phyloP scores from a whole-genome alignment of 148 eudicot species.

The Diospyros lotus region DNA sequence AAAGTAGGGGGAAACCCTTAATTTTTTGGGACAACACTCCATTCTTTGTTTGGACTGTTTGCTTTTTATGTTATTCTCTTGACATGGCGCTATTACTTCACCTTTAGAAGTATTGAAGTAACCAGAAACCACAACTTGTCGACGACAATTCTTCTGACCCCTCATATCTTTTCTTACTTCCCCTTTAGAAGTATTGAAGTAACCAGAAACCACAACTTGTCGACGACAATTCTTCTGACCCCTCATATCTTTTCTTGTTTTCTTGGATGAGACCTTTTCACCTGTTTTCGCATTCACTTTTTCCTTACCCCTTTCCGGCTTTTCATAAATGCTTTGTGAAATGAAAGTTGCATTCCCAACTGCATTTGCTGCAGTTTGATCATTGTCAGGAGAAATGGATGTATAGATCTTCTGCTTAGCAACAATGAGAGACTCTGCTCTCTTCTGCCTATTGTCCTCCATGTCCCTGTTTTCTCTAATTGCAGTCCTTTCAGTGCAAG shows the following conservation, averaged over 20 bases:
- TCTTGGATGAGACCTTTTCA: not conserved
- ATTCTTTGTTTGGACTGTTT: not conserved
- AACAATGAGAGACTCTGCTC: not conserved
- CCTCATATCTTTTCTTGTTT: not conserved
- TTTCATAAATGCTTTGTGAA: not conserved
- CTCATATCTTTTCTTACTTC: not conserved
- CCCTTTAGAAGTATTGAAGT: conserved; percentile 11
- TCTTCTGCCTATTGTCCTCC: not conserved
- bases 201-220: conserved; percentile 20
- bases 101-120: conserved; percentile 9
- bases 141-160: not conserved
- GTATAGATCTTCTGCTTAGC: not conserved
- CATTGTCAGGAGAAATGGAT: not conserved
- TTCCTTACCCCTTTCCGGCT: not conserved
- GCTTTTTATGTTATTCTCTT: no score
- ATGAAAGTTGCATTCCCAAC: not conserved
- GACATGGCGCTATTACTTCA: no score
- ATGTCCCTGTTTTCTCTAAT: not conserved
- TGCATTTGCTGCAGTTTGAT: conserved; percentile 1
- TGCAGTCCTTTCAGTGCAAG: conserved; percentile 1
- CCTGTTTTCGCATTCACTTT: not conserved
- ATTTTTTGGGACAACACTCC: not conserved
- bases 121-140: conserved; percentile 13
- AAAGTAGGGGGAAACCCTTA: conserved; percentile 21
- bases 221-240: not conserved